Percentiles rank a stretch among this genome's conserved stretches.
These are phyloP conservation scores for Juglanconis juglandina DNA, from an alignment of 2,329 filamentous ascomycete species.

Conservation along the genomic window DNA sequence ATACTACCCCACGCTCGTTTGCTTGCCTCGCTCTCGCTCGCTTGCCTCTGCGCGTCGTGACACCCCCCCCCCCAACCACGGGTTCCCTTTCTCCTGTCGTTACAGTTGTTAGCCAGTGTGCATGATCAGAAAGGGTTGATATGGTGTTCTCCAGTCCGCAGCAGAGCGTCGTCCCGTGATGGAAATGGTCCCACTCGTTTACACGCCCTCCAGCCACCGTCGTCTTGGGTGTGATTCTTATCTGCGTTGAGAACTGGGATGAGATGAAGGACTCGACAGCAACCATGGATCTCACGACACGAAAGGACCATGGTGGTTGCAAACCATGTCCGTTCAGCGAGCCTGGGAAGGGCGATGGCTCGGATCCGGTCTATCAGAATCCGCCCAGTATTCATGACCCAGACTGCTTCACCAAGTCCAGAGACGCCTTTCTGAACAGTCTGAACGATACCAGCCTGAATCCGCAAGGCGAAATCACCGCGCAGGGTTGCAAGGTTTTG, in stretches of 20 bases:
- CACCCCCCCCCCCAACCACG: background rate
- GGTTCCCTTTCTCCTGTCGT: background rate
- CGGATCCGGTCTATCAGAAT: background rate
- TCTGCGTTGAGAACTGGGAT: background rate
- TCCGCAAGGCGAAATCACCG: constrained; percentile 1
- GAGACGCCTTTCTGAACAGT: constrained; percentile 8
- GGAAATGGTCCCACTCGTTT: constrained; percentile 5
- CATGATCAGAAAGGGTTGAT: background rate
- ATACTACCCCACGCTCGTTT: constrained; percentile 4
- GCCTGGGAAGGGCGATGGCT: background rate
- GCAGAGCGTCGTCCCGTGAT: constrained; percentile 1
- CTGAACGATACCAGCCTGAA: background rate
- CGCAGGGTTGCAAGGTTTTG: constrained; percentile 7
- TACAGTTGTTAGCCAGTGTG: background rate
- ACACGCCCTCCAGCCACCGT: background rate
- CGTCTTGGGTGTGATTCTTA: background rate
- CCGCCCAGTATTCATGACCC: background rate
- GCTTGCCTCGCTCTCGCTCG: background rate
- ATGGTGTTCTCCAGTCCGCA: background rate
- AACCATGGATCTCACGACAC: constrained; percentile 1
- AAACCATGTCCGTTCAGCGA: constrained; percentile 8
- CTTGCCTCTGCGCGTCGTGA: background rate
- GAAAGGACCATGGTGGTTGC: constrained; percentile 8
- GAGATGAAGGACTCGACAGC: background rate
- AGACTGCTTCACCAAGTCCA: constrained; percentile 6